Evolutionary conservation across 164 flowering plant genomes (phyloP), one percentile per base, ranked within the genome.

Genomic region (Vitis cinerea): DNA sequence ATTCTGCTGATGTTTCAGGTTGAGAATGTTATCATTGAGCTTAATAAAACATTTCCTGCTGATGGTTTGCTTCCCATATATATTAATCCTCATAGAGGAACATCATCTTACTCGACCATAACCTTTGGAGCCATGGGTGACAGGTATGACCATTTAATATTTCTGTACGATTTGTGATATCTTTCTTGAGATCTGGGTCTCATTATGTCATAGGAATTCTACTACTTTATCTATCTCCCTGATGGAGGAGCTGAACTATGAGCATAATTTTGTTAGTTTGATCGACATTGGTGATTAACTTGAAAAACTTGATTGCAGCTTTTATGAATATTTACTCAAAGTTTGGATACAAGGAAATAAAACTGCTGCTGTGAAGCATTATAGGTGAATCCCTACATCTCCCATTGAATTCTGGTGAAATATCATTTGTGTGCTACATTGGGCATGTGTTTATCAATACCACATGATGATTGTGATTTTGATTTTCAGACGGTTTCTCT

Each of bases 61-160:
- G 99, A 96, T 86, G 99, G 99, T 13, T 81, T 96, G 81, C 95
- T 96, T 65, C 97, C 97, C 30, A 96, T 96, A 3, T 92, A 88
- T 72, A 82, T 96, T 61, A 83, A 86, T 79, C 98, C 97, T 69
- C 74, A 80, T 16, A 80, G 81, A 17, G 99, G 97, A 68, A 53
- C 80, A 54, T 14, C 77, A 63, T 79, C 98, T 3, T 78, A 85
- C 68, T 83, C 97, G 64, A 82, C 93, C 48, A 89, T 93, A 63
- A 96, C 98, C 30, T 96, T 96, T 85, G 99, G 99, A 71, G 99
- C 99, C 59, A 96, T 96, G 98, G 99, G 99, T 59, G 99, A 96
- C 75, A 96, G 99, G 99, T 96, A 84, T 37, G 44, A 31, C 47
- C 1, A 17, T 27, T 57, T 16, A 30, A 17, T 17, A 30, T 49